Percentiles rank a stretch among this genome's conserved stretches.
Conservation (phyloP, 2,329 filamentous ascomycete genomes). For the Ascochyta lentis region DNA sequence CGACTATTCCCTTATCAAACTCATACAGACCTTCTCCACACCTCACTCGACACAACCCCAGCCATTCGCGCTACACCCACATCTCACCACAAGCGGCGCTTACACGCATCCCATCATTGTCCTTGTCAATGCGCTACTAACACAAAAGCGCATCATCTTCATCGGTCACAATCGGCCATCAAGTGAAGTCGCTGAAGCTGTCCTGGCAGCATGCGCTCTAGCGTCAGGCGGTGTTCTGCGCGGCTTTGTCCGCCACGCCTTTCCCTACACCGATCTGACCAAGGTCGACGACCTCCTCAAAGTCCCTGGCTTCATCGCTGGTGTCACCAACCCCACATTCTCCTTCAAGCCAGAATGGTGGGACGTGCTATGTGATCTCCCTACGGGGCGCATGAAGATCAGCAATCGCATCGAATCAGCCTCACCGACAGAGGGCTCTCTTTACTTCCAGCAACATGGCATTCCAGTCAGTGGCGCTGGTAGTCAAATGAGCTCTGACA, state of each 20-base stretch:
- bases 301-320: conserved; percentile 96
- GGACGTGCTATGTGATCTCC: conserved; percentile 93
- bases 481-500: conserved; percentile 32
- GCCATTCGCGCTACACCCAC: conserved; percentile 84
- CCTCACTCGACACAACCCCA: conserved; percentile 83
- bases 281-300: conserved; percentile 97
- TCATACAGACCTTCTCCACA: conserved; percentile 91
- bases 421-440: conserved; percentile 79
- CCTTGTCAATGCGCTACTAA: conserved; percentile 90
- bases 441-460: conserved; percentile 81
- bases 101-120: conserved; percentile 95
- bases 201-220: conserved; percentile 92
- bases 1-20: conserved; percentile 95
- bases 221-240: conserved; percentile 90
- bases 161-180: conserved; percentile 94
- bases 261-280: conserved; percentile 96
- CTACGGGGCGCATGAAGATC: conserved; percentile 92
- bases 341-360: conserved; percentile 97
- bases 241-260: conserved; percentile 94
- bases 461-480: conserved; percentile 37
- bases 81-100: conserved; percentile 89
- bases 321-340: conserved; percentile 96
- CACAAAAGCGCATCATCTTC: conserved; percentile 96
- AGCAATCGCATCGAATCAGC: conserved; percentile 85
- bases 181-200: conserved; percentile 95